Percentiles rank a stretch among this genome's conserved stretches.
Conservation (phyloP, 768 basidiomycete species). For the Hericium rajendrae region DNA sequence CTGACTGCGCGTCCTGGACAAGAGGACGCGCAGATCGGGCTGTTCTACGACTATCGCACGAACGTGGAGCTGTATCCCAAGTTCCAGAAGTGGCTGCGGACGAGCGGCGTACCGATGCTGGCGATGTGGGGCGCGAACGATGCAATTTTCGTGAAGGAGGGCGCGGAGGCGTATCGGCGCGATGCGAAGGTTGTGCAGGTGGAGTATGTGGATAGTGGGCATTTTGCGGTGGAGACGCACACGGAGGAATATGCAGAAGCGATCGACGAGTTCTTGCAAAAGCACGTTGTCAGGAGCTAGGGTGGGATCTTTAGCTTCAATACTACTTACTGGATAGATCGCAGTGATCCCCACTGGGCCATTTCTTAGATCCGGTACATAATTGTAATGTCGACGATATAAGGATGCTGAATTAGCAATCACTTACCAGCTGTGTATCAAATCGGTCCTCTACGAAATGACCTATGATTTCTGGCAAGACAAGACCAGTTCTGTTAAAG, state of each 20-base stretch:
- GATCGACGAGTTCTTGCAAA: conserved; percentile 11
- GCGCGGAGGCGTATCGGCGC: conserved; percentile 35
- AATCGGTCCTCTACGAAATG: too few relatives aligned
- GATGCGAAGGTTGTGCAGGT: conserved; percentile 30
- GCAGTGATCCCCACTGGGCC: too few relatives aligned
- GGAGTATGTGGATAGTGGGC: conserved; percentile 32
- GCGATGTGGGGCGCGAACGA: conserved; percentile 43
- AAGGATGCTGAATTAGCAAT: too few relatives aligned
- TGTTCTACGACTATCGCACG: conserved; percentile 31
- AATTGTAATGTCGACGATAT: too few relatives aligned
- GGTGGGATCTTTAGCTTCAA: too few relatives aligned
- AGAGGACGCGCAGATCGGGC: conserved; percentile 32
- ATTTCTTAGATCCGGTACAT: too few relatives aligned
- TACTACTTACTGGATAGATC: too few relatives aligned
- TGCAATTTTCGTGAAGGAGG: conserved; percentile 30
- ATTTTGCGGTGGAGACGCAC: conserved; percentile 29
- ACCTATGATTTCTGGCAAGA: too few relatives aligned
- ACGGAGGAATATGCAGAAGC: conserved; percentile 21
- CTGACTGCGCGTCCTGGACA: conserved; percentile 30
- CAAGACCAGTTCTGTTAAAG: too few relatives aligned
- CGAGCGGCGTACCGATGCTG: conserved; percentile 30
- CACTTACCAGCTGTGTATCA: too few relatives aligned
- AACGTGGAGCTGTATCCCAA: conserved; percentile 35
- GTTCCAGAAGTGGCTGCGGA: conserved; percentile 35
- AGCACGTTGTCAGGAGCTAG: not conserved